These are phyloP conservation scores for Saccharomycopsis sp. DNA, from an alignment of 805 yeast genomes.

Conservation along the genomic window DNA sequence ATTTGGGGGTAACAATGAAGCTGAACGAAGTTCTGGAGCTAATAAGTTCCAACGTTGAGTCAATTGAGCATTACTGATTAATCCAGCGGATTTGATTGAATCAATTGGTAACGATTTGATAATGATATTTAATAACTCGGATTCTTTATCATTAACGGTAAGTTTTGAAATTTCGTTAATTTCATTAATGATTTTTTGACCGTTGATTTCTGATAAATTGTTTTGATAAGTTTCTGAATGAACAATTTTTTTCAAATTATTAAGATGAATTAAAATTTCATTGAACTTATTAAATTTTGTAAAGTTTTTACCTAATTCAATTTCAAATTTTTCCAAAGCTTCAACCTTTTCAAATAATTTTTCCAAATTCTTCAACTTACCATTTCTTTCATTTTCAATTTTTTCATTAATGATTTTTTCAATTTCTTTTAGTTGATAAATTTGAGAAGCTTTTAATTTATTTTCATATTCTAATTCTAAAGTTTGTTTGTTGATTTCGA, in stretches of 20 bases:
- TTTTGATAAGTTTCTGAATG: slow-evolving; percentile 15
- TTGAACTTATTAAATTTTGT: slow-evolving; percentile 29
- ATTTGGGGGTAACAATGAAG: slow-evolving; percentile 84
- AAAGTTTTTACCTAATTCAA: slow-evolving; percentile 32
- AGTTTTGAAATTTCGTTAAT: slow-evolving; percentile 47
- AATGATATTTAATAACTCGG: slow-evolving; percentile 41
- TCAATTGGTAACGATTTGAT: slow-evolving; percentile 36
- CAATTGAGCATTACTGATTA: slow-evolving; percentile 69
- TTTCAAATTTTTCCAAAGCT: slow-evolving; percentile 45
- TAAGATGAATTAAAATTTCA: slow-evolving; percentile 25
- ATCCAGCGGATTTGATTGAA: slow-evolving; percentile 37
- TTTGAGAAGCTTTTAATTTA: slow-evolving; percentile 53
- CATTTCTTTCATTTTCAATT: slow-evolving; percentile 67
- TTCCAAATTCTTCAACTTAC: slow-evolving; percentile 61
- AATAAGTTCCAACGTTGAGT: slow-evolving; percentile 71
- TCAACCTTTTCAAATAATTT: slow-evolving; percentile 45
- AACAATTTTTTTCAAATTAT: slow-evolving; percentile 16
- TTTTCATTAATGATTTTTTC: slow-evolving; percentile 44
- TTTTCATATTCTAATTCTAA: slow-evolving; percentile 66
- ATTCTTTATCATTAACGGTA: slow-evolving; percentile 31
- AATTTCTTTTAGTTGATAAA: slow-evolving; percentile 60
- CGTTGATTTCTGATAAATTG: slow-evolving; percentile 26
- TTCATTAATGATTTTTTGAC: slow-evolving; percentile 52
- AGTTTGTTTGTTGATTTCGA: slow-evolving; percentile 55
- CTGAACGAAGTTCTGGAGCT: slow-evolving; percentile 78